Evolutionary conservation across 2,329 filamentous ascomycete genomes (phyloP), one percentile per base, ranked within the genome.

Genomic region (Byssothecium circinans): DNA sequence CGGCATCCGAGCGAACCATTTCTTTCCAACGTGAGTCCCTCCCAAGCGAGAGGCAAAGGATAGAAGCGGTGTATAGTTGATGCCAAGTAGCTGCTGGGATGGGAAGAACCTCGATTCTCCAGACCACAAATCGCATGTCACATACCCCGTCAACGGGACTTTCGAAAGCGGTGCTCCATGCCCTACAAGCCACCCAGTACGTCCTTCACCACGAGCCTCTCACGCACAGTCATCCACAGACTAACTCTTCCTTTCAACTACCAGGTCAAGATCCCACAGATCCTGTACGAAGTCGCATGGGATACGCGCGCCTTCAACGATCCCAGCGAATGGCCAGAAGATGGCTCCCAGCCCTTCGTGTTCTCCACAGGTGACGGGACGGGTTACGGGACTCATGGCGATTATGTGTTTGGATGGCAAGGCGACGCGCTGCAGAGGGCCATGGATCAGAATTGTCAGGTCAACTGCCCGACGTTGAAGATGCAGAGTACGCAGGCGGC

Each of bases 1-100:
- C 60, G 92, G 92, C 43, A 85, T 88, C 40, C 81, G 85, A 34
- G 78, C 81, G 45, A 84, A 88, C 52, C 71, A 88, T 30, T 85
- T 87, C 74, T 87, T 89, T 73, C 86, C 86, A 1, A 61, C 57
- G 50, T 58, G 50, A 49, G 52, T 40, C 11, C 8, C n/a, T 12
- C 10, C 6, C 6, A 7, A 32, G 29, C 8, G 29, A 8, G 14
- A 32, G 29, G 14, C 10, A 8, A 12, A 12, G 14, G 14, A 14
- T 14, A 32, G 14, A 32, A 32, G 25, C 6, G 11, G 25, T 32
- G 29, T 4, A 14, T 7, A 5, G 23, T 32, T 32, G 12, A 32
- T n/a, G 12, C 14, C 18, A 10, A 3, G 19, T 18, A 87, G 84
- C 4, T 89, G 86, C 77, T 88, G 87, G 78, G 80, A 89, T 70